Evolutionary conservation across 176 grass and related monocot genomes (phyloP).

Genomic region (Triticum timopheevii): DNA sequence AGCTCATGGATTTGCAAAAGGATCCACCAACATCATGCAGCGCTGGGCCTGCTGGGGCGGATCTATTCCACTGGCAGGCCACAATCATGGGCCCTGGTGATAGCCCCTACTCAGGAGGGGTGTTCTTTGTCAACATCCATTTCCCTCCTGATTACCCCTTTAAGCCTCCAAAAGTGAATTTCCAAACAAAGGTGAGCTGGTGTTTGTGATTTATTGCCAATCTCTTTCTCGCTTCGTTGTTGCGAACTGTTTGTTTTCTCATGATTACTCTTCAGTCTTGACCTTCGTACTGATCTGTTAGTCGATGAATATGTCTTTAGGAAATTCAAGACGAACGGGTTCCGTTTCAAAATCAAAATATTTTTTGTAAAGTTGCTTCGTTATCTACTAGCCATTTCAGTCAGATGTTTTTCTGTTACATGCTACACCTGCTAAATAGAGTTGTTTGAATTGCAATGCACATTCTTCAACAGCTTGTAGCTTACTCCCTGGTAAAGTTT

Average conservation of each 20-base stretch:
- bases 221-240: background rate
- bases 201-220: background rate
- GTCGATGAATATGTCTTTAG: background rate
- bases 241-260: background rate
- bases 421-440: background rate
- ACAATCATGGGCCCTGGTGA: constrained; percentile 92
- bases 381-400: background rate
- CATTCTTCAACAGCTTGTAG: background rate
- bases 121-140: constrained; percentile 91
- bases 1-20: constrained; percentile 83
- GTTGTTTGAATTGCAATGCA: constrained; percentile 1
- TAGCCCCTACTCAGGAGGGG: constrained; percentile 77
- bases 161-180: constrained; percentile 92
- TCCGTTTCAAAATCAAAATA: background rate
- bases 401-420: background rate
- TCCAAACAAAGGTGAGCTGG: constrained; percentile 73
- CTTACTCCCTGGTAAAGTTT: background rate
- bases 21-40: constrained; percentile 89
- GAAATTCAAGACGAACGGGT: background rate
- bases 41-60: constrained; percentile 81
- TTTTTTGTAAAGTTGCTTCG: background rate
- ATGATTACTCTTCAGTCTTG: background rate
- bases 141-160: constrained; percentile 95
- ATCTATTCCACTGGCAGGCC: constrained; percentile 91
- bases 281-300: background rate